Evolutionary conservation across 108 stramenopile genomes (phyloP).

Genomic region (Cylindrotheca fusiformis): DNA sequence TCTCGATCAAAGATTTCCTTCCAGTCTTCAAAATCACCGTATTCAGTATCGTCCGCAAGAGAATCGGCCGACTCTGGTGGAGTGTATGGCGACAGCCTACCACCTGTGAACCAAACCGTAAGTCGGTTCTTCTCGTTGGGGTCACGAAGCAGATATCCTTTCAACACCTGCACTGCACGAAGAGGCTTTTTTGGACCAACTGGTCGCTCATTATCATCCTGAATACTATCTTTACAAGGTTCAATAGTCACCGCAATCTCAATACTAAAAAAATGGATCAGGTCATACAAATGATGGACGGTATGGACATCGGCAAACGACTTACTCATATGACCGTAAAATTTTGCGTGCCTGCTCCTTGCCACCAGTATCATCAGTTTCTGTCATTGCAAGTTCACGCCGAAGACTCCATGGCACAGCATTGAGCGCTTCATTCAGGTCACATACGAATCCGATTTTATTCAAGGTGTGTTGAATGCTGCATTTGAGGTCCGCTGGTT

Average conservation of each 20-base stretch:
- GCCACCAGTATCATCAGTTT: not conserved
- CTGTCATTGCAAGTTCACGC: not conserved
- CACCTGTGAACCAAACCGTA: not conserved
- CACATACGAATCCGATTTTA: not conserved
- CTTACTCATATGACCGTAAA: not conserved
- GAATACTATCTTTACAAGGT: not conserved
- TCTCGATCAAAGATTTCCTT: not conserved
- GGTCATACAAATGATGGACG: no score
- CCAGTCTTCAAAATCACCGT: not conserved
- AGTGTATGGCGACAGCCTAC: not conserved
- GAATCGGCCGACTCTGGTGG: not conserved
- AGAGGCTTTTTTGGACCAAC: not conserved
- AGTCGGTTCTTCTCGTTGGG: not conserved
- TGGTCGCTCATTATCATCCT: no score
- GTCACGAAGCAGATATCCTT: not conserved
- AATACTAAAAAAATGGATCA: not conserved
- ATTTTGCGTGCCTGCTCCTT: not conserved
- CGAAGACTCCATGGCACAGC: slow-evolving; percentile 3
- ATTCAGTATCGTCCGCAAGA: not conserved
- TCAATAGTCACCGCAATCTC: not conserved
- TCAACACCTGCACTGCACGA: not conserved
- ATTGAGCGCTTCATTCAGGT: not conserved
- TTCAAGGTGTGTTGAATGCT: not conserved
- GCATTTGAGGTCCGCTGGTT: not conserved
- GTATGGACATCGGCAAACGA: no score